These are phyloP conservation scores for Brassica balearica DNA, from an alignment of 441 rosid species.

Conservation along the genomic window DNA sequence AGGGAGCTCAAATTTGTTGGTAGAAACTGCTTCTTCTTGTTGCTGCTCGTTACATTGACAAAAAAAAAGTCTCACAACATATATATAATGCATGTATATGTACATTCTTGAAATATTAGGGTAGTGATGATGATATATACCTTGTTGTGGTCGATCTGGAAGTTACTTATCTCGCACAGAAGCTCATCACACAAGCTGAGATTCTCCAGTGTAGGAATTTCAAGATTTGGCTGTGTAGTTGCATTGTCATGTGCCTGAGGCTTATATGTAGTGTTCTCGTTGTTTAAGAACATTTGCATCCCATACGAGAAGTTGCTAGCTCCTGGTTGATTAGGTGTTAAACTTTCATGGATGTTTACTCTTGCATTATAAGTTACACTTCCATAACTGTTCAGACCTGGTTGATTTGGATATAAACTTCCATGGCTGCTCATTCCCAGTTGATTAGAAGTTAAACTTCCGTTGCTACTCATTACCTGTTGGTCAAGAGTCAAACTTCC, in stretches of 20 bases:
- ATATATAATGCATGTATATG: not conserved
- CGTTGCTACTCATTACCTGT: not conserved
- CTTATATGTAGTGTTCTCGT: constrained; percentile 18
- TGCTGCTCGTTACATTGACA: constrained; percentile 6
- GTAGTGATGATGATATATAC: not conserved
- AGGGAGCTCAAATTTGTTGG: constrained; percentile 19
- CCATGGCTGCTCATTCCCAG: not conserved
- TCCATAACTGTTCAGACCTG: constrained; percentile 16
- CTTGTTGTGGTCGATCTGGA: constrained; percentile 21
- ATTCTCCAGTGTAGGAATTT: constrained; percentile 15
- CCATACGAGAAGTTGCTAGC: constrained; percentile 16
- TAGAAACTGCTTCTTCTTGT: constrained; percentile 22
- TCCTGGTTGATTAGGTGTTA: constrained; percentile 11
- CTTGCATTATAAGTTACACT: constrained; percentile 20
- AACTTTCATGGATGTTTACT: constrained; percentile 1
- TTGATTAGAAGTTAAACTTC: not conserved
- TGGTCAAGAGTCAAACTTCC: not conserved
- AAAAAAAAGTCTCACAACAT: not conserved
- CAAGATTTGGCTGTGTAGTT: constrained; percentile 27
- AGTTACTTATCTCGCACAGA: constrained; percentile 27
- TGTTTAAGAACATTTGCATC: constrained; percentile 19
- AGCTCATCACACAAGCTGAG: constrained; percentile 25
- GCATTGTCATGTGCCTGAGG: constrained; percentile 11
- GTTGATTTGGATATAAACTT: not conserved
- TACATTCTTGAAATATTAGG: not conserved